phyloP scores from a whole-genome alignment of 306 rosid genomes.

The Casuarina equisetifolia region DNA sequence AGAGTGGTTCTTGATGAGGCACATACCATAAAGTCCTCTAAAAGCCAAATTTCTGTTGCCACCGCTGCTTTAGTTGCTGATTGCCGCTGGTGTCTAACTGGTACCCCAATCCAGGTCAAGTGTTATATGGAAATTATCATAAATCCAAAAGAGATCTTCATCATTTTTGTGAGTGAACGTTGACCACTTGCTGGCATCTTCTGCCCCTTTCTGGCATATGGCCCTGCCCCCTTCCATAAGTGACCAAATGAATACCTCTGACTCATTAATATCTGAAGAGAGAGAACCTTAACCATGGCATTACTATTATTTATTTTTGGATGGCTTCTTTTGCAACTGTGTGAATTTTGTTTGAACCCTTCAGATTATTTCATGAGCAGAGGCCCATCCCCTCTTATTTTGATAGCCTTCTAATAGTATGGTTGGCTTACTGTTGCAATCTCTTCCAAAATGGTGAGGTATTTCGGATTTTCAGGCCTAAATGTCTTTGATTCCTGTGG shows the following conservation, averaged over 20 bases:
- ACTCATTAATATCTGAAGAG: background rate
- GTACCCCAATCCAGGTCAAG: conserved; percentile 92
- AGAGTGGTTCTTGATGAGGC: conserved; percentile 98
- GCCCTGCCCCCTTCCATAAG: background rate
- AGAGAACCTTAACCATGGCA: too few species aligned
- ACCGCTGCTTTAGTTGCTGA: conserved; percentile 79
- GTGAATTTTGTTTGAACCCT: background rate
- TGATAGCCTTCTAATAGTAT: background rate
- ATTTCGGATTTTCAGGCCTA: too few species aligned
- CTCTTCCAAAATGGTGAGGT: too few species aligned
- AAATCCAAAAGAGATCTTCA: background rate
- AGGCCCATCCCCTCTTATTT: background rate
- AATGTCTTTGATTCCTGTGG: background rate
- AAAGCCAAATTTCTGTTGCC: conserved; percentile 86
- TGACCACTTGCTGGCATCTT: background rate
- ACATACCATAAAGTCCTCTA: conserved; percentile 87
- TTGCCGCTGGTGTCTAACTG: conserved; percentile 96
- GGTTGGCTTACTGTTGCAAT: background rate
- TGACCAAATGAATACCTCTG: background rate
- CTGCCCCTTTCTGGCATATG: background rate
- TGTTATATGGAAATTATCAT: background rate
- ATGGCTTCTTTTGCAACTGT: too few species aligned
- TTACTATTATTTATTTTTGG: too few species aligned
- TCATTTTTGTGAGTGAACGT: background rate
- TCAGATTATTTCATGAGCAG: background rate